Percentiles rank a stretch among this genome's conserved stretches.
Conservation (phyloP, 2,329 filamentous ascomycete species). For the Colletotrichum sp. region DNA sequence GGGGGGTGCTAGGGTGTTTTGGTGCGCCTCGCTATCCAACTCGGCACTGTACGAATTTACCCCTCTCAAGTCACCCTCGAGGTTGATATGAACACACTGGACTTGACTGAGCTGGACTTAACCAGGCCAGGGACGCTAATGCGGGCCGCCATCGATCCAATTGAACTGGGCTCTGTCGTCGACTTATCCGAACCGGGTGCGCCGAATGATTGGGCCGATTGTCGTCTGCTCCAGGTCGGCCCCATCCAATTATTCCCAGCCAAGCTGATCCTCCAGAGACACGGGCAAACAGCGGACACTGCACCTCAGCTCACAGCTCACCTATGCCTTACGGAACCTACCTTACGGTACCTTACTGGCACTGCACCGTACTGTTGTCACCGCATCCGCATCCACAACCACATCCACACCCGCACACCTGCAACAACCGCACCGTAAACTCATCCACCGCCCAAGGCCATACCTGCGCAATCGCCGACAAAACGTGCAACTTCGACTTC, state of each 20-base stretch:
- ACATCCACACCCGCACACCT: neutral
- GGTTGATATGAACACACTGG: neutral
- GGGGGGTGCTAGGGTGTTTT: neutral
- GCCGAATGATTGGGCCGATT: slow-evolving; percentile 16
- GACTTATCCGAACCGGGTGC: slow-evolving; percentile 4
- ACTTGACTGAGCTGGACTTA: neutral
- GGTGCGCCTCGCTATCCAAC: neutral
- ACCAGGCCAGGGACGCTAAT: slow-evolving; percentile 1
- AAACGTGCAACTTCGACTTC: neutral
- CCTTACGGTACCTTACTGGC: neutral
- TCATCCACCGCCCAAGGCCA: neutral
- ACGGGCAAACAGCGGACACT: neutral
- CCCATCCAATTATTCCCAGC: slow-evolving; percentile 9
- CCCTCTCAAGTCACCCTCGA: neutral
- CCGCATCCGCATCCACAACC: neutral
- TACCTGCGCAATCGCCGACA: neutral
- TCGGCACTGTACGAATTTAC: neutral
- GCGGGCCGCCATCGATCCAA: neutral
- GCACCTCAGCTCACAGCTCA: neutral
- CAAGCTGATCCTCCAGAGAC: neutral
- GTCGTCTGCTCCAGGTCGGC: neutral
- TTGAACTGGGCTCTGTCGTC: neutral
- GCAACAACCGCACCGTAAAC: neutral
- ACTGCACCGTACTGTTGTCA: slow-evolving; percentile 1
- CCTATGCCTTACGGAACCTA: neutral